Evolutionary conservation across 495 filamentous ascomycete species (phyloP), one percentile per base, ranked within the genome.

Genomic region (Penicillium desertorum): DNA sequence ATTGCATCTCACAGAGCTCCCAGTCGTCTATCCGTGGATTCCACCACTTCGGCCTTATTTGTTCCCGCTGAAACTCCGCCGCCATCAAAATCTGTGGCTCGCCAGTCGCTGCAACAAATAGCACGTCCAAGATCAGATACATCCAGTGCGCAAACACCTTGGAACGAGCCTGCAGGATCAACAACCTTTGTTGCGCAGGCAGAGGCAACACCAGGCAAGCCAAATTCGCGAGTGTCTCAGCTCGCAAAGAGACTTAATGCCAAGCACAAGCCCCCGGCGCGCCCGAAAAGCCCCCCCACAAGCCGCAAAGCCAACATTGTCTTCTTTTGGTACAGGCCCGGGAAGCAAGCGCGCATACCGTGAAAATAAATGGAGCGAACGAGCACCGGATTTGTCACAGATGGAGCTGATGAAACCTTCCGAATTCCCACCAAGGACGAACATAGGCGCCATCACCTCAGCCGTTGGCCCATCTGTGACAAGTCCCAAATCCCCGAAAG

Each of bases 311-410:
- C 32, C 47, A 8, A 37, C 12, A 34, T 11, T 50, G 4, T 50
- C 30, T 37, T 20, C 16, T 3, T 50, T 37, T 37, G 47, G 32
- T 5, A 17, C 20, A 14, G 47, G 47, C 29, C 11, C 32, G 2
- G 47, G 11, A 2, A 9, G 2, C 4, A 34, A 50, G 32, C 19
- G 30, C 12, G 12, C 19, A 22, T 25, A 16, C 14, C 47, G 47
- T 22, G 29, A 44, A 5, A 51, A 12, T 5, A 51, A 34, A n/a
- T 53, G 37, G 37, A 32, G 71, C 10, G 78, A 83, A 52, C 64
- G 64, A 4, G 71, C 70, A 14, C 79, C 78, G 5, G 77, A 86
- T 52, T 62, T 73, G 22, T 71, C 57, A 45, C 58, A 73, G 29
- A 47, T 82, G 22, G 59, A 77, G 9, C 65, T 82, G 6, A 61